phyloP scores from a whole-genome alignment of 1,284 basidiomycete species.

The Cutaneotrichosporon sp. region DNA sequence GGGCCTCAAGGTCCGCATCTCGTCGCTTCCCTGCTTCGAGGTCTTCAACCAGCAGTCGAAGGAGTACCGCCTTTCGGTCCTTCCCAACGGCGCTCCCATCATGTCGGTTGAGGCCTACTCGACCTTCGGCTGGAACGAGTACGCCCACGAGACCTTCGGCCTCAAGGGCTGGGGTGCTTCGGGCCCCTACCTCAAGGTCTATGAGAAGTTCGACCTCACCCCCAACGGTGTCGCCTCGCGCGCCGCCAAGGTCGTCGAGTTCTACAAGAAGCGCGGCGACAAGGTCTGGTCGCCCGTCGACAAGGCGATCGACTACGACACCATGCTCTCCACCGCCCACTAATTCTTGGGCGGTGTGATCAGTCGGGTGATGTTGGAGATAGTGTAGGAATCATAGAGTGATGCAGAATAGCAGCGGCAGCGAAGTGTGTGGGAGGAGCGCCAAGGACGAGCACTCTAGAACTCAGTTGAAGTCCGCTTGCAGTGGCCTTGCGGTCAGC shows the following conservation, averaged over 20 bases:
- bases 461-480: not conserved
- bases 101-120: slow-evolving; percentile 80
- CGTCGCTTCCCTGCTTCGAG: slow-evolving; percentile 85
- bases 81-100: slow-evolving; percentile 85
- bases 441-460: not conserved
- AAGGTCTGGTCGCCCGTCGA: slow-evolving; percentile 74
- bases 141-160: slow-evolving; percentile 85
- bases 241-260: slow-evolving; percentile 79
- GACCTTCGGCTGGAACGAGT: slow-evolving; percentile 78
- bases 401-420: slow-evolving; percentile 2
- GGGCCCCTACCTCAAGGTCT: slow-evolving; percentile 83
- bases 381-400: slow-evolving; percentile 7
- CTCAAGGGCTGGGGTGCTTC: slow-evolving; percentile 80
- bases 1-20: slow-evolving; percentile 77
- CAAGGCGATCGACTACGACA: slow-evolving; percentile 45
- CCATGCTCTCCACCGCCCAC: slow-evolving; percentile 60
- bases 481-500: not conserved
- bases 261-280: slow-evolving; percentile 78
- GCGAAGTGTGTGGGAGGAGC: not conserved
- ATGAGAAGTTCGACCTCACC: slow-evolving; percentile 68
- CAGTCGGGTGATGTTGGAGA: not conserved
- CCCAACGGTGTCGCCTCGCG: slow-evolving; percentile 69
- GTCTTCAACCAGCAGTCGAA: slow-evolving; percentile 78
- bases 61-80: slow-evolving; percentile 77
- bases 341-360: not conserved